phyloP scores from a whole-genome alignment of 148 eudicot genomes.

The Rhododendron vialii region DNA sequence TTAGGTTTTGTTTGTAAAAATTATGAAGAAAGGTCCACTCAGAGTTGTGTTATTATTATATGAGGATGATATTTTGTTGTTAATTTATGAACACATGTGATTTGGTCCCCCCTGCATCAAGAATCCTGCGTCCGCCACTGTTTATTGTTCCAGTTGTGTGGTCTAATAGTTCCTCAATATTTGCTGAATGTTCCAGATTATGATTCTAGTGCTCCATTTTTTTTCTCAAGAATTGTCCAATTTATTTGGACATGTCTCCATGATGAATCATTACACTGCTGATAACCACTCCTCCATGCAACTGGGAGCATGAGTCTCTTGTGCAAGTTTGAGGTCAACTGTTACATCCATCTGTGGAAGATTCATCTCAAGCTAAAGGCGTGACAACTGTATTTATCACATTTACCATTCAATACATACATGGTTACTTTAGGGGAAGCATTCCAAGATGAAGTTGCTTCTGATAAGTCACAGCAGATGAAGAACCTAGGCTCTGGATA shows the following conservation, averaged over 20 bases:
- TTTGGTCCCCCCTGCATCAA: neutral
- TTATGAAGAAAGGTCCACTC: neutral
- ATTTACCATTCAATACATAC: conserved; percentile 6
- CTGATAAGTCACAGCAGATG: conserved; percentile 29
- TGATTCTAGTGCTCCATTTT: neutral
- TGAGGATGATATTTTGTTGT: neutral
- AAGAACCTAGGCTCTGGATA: conserved; percentile 27
- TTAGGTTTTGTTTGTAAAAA: neutral
- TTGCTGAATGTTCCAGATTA: neutral
- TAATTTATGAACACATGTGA: neutral
- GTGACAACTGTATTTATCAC: conserved; percentile 4
- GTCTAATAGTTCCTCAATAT: neutral
- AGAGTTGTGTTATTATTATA: neutral
- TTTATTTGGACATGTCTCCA: neutral
- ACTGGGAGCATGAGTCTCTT: neutral
- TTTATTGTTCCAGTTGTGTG: neutral
- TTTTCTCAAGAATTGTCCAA: neutral
- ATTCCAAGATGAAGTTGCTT: conserved; percentile 26
- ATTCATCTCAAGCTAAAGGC: neutral
- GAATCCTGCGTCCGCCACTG: neutral
- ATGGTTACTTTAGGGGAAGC: conserved; percentile 45
- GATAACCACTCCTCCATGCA: neutral
- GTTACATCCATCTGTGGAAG: neutral
- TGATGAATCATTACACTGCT: neutral
- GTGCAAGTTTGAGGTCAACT: conserved; percentile 3